Conservation (phyloP, 2,329 filamentous ascomycete species). For the Aspergillus sp. region DNA sequence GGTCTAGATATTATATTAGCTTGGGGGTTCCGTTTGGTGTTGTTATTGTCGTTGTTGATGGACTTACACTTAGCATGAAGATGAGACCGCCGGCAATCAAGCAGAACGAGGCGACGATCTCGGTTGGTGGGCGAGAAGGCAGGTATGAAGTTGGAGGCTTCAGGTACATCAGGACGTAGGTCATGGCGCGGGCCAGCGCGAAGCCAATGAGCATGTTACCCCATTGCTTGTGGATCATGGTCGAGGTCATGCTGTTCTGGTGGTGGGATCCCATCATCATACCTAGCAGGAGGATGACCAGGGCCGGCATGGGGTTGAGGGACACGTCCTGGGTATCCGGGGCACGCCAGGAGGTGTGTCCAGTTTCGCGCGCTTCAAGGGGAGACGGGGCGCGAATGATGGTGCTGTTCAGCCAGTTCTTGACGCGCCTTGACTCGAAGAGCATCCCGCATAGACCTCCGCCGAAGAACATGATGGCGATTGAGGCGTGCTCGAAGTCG, state of each 20-base stretch:
- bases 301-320: constrained; percentile 81
- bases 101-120: constrained; percentile 84
- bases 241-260: constrained; percentile 77
- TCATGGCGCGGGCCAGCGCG: constrained; percentile 72
- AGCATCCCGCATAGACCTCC: constrained; percentile 87
- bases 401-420: constrained; percentile 54
- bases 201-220: constrained; percentile 80
- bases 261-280: constrained; percentile 96
- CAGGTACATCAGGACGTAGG: constrained; percentile 77
- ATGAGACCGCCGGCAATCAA: constrained; percentile 83
- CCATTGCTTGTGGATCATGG: constrained; percentile 94
- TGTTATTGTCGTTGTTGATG: background rate
- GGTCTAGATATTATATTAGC: constrained; percentile 51
- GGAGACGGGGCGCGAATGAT: constrained; percentile 44
- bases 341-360: constrained; percentile 51
- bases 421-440: constrained; percentile 71
- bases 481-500: constrained; percentile 89
- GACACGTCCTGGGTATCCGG: constrained; percentile 72
- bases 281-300: constrained; percentile 83
- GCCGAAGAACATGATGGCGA: constrained; percentile 90
- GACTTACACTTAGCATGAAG: constrained; percentile 84
- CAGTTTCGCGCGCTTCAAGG: constrained; percentile 36
- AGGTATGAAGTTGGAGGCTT: constrained; percentile 77
- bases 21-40: background rate
- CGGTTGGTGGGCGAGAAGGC: constrained; percentile 82